Percentiles rank a stretch among this genome's conserved stretches.
Conservation (phyloP, 768 basidiomycete species). For the Pholiota microspora region DNA sequence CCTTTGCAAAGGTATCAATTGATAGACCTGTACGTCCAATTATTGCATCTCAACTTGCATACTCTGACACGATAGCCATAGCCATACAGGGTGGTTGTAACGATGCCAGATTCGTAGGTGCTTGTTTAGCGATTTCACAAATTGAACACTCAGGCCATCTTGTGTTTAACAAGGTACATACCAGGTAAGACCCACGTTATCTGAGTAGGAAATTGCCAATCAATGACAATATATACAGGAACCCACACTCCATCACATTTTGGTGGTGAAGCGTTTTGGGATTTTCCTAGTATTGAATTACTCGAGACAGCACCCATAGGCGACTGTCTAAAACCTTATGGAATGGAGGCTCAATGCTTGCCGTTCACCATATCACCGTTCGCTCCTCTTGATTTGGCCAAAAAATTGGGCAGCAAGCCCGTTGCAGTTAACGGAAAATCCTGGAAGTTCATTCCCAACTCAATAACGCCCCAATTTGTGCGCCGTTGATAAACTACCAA, state of each 20-base stretch:
- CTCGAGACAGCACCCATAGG: conserved; percentile 44
- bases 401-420: conserved; percentile 26
- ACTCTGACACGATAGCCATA: neutral
- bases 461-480: too few species aligned
- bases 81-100: too few species aligned
- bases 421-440: too few species aligned
- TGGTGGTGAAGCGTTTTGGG: too few species aligned
- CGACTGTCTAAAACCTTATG: conserved; percentile 43
- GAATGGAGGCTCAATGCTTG: conserved; percentile 49
- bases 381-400: conserved; percentile 37
- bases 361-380: conserved; percentile 59
- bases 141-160: neutral
- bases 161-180: too few species aligned
- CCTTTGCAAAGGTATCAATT: conserved; percentile 36
- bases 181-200: neutral
- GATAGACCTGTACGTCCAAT: conserved; percentile 22
- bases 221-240: neutral
- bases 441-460: too few species aligned
- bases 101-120: neutral
- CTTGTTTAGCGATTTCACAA: too few species aligned
- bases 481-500: too few species aligned
- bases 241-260: neutral
- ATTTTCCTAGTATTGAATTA: neutral
- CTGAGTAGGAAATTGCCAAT: too few species aligned
- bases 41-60: too few species aligned